phyloP scores from a whole-genome alignment of 768 basidiomycete genomes.

The Cystofilobasidium capitatum region DNA sequence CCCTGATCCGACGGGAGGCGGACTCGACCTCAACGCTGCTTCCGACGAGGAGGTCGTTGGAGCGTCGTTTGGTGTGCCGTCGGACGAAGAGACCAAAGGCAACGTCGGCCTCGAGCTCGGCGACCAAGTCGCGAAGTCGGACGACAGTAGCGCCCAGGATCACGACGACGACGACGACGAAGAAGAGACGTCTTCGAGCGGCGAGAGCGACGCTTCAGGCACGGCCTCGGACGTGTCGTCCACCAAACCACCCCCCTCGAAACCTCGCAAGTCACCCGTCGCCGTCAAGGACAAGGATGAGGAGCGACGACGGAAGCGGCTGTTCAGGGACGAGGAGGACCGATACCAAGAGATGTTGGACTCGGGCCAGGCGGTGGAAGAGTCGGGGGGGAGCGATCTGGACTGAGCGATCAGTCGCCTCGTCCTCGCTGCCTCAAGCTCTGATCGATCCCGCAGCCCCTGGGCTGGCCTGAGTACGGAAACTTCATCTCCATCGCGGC shows the following conservation, averaged over 20 bases:
- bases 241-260: too few species aligned
- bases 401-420: too few species aligned
- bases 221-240: too few species aligned
- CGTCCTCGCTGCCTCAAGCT: too few species aligned
- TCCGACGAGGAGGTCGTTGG: neutral
- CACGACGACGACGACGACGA: neutral
- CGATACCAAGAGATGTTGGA: neutral
- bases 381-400: too few species aligned
- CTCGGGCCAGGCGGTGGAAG: too few species aligned
- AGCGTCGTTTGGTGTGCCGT: neutral
- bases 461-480: too few species aligned
- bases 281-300: neutral
- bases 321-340: slow-evolving; percentile 1
- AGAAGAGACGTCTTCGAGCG: neutral
- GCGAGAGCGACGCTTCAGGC: neutral
- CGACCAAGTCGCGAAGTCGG: too few species aligned
- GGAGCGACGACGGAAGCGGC: neutral
- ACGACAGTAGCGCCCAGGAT: neutral
- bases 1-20: neutral
- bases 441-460: too few species aligned
- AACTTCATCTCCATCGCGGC: too few species aligned
- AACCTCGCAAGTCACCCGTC: neutral
- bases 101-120: too few species aligned
- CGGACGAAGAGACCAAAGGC: too few species aligned
- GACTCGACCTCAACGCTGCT: neutral